Evolutionary conservation across 2,329 filamentous ascomycete species (phyloP), one percentile per base, ranked within the genome.

Genomic region (Penicillium sp.): DNA sequence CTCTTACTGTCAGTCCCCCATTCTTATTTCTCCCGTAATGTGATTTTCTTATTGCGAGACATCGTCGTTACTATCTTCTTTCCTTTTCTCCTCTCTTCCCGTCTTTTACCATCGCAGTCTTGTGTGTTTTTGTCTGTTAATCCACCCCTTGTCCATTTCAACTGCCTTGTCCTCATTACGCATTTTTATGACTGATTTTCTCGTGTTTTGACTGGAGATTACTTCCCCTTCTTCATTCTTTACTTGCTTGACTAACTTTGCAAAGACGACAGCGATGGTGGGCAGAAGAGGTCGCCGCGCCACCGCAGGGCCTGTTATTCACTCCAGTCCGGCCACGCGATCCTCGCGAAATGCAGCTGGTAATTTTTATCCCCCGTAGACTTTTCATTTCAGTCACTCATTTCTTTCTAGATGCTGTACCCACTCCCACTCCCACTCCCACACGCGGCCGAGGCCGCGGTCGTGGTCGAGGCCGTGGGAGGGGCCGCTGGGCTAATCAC

Each of bases 221-320:
- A 23, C 6, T 18, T 10, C 32, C 15, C 7, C 8, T 35, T 20
- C 7, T 7, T 37, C 9, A 20, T 23, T 12, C 15, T 37, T 20
- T 25, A 25, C 27, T 4, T 6, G 18, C 15, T 33, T 49, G 18
- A 40, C 39, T 47, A 52, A 43, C 37, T 39, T 43, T 32, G 44
- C 25, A 43, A 46, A 61, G 55, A 60, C 59, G 54, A 56, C 54
- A 60, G 58, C 55, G 49, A 71, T 71, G 69, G 66, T 65, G 55
- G 68, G 67, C 52, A 61, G 63, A 54, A 69, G 66, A 56, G 66
- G 67, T 48, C 54, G 61, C 44, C 62, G 63, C 43, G 59, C 63
- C 38, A 46, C 61, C 41, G 20, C 47, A 42, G 33, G 33, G 33
- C 33, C 33, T 37, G 33, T 18, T 18, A 28, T 41, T 18, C 42